Conservation (phyloP, 805 yeast species). For the Candida berthetii region DNA sequence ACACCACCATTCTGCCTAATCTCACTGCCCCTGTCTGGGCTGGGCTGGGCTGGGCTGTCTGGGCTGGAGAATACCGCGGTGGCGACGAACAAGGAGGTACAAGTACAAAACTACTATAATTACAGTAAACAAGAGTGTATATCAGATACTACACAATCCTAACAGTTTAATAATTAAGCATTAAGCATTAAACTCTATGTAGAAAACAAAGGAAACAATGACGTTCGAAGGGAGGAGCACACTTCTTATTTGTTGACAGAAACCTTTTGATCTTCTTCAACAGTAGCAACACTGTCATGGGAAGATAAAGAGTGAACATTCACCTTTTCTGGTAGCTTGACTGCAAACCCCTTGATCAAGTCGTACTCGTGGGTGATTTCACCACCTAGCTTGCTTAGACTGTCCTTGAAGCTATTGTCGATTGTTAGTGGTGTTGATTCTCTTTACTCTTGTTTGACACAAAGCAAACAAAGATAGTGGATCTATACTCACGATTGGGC, state of each 20-base stretch:
- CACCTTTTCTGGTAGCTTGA: constrained; percentile 44
- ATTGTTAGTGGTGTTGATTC: constrained; percentile 2
- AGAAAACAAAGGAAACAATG: too few species aligned
- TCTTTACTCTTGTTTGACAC: constrained; percentile 10
- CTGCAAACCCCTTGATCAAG: constrained; percentile 61
- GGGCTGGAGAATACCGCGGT: background rate
- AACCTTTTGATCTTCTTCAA: constrained; percentile 69
- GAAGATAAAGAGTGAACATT: constrained; percentile 40
- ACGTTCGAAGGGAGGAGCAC: too few species aligned
- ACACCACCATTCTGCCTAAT: too few species aligned
- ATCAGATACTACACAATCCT: too few species aligned
- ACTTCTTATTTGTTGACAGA: constrained; percentile 26
- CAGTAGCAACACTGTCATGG: constrained; percentile 45
- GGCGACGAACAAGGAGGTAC: too few species aligned
- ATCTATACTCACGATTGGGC: constrained; percentile 25
- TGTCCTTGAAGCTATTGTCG: constrained; percentile 40
- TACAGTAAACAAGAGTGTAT: too few species aligned
- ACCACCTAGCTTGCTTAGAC: constrained; percentile 50
- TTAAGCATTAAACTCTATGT: too few species aligned
- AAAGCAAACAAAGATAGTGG: constrained; percentile 1
- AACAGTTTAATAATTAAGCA: too few species aligned
- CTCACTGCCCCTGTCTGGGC: too few species aligned
- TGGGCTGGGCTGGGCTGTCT: too few species aligned
- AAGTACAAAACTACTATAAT: too few species aligned
- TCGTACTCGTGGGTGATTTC: constrained; percentile 52